Evolutionary conservation across 192 early-diverging fungal genomes (phyloP).

Genomic region (Chytriomyces hyalinus): DNA sequence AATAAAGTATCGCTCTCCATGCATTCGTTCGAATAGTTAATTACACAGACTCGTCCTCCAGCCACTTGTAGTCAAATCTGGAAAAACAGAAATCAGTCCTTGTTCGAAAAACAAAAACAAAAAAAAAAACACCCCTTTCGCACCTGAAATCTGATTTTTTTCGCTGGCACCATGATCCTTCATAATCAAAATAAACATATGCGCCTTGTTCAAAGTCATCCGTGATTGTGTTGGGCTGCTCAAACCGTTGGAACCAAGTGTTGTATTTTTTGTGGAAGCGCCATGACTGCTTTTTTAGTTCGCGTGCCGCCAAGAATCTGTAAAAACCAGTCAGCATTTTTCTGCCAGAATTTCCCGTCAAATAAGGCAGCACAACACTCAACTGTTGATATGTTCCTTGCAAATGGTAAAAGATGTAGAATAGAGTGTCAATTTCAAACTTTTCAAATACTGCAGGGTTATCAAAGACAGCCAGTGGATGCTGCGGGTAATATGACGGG

Average conservation of each 20-base stretch:
- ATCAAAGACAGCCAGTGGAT: slow-evolving; percentile 78
- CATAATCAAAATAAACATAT: slow-evolving; percentile 98
- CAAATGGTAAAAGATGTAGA: slow-evolving; percentile 98
- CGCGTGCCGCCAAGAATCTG: slow-evolving; percentile 89
- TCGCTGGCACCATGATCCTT: slow-evolving; percentile 94
- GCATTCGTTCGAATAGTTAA: background rate
- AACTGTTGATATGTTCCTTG: slow-evolving; percentile 97
- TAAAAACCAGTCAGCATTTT: slow-evolving; percentile 17
- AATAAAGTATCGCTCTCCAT: background rate
- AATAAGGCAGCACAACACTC: slow-evolving; percentile 34
- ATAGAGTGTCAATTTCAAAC: slow-evolving; percentile 93
- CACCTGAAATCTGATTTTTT: slow-evolving; percentile 95
- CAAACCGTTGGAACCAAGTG: slow-evolving; percentile 98
- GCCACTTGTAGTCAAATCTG: slow-evolving; percentile 86
- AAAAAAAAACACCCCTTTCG: background rate
- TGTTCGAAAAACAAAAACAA: background rate
- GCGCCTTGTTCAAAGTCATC: slow-evolving; percentile 98
- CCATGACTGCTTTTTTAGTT: slow-evolving; percentile 97
- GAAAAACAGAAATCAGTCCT: background rate
- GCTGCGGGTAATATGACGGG: slow-evolving; percentile 92
- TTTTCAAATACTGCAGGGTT: slow-evolving; percentile 85
- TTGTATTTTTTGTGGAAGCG: slow-evolving; percentile 98
- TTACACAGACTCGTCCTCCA: slow-evolving; percentile 69
- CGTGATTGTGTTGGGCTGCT: slow-evolving; percentile 93
- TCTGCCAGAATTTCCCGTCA: background rate